These are phyloP conservation scores for Physcia stellaris DNA, from an alignment of 495 filamentous ascomycete genomes.

Conservation along the genomic window DNA sequence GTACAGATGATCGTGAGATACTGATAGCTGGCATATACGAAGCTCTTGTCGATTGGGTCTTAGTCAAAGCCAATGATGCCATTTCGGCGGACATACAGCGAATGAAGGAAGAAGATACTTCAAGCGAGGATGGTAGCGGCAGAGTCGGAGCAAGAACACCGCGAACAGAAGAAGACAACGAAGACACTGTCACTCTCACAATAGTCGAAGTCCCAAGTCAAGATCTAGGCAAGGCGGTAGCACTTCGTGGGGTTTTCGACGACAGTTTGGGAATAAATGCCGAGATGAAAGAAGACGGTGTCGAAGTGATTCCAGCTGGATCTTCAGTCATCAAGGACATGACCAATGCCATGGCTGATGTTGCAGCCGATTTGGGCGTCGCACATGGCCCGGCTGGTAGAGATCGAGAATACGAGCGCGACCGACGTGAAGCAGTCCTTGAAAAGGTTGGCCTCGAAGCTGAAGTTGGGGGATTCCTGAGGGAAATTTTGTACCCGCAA, in stretches of 20 bases:
- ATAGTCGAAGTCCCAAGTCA: constrained; percentile 75
- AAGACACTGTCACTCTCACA: constrained; percentile 79
- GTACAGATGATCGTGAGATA: constrained; percentile 67
- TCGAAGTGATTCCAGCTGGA: constrained; percentile 52
- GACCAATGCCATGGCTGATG: constrained; percentile 62
- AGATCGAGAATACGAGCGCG: constrained; percentile 64
- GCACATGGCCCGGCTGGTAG: constrained; percentile 46
- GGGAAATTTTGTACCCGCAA: constrained; percentile 67
- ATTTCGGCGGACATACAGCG: constrained; percentile 60
- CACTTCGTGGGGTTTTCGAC: constrained; percentile 82
- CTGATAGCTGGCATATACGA: constrained; percentile 84
- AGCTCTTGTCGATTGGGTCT: constrained; percentile 88
- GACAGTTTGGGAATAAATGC: constrained; percentile 83
- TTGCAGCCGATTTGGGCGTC: constrained; percentile 72
- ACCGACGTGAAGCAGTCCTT: constrained; percentile 66
- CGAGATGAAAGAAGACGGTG: constrained; percentile 93
- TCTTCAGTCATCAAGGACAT: constrained; percentile 76
- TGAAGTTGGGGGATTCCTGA: constrained; percentile 75
- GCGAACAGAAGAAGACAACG: constrained; percentile 48
- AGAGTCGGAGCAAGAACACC: constrained; percentile 41
- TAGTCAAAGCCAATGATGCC: constrained; percentile 77
- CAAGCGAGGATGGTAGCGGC: constrained; percentile 41
- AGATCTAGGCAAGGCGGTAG: constrained; percentile 67
- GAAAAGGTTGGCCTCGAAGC: constrained; percentile 73
- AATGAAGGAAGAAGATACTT: constrained; percentile 46